phyloP scores from a whole-genome alignment of 805 yeast species.

The Candida namnaoensis region DNA sequence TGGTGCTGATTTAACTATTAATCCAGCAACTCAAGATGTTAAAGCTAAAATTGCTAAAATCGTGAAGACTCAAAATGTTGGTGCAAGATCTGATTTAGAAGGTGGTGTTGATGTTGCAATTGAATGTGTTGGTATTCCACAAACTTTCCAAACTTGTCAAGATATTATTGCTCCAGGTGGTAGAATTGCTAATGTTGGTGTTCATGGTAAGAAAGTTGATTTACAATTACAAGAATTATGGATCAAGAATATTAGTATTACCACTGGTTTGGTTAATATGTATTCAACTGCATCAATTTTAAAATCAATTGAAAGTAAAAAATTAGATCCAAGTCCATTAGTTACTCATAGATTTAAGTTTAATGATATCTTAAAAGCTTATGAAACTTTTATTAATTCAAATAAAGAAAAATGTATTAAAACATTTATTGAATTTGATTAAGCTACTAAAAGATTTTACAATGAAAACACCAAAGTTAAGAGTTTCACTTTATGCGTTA shows the following conservation, averaged over 20 bases:
- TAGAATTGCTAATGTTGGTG: slow-evolving; percentile 58
- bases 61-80: slow-evolving; percentile 14
- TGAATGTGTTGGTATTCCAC: slow-evolving; percentile 59
- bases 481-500: too few species aligned
- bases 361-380: slow-evolving; percentile 48
- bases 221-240: slow-evolving; percentile 34
- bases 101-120: slow-evolving; percentile 53
- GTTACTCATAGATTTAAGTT: slow-evolving; percentile 53
- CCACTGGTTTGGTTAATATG: slow-evolving; percentile 44
- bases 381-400: slow-evolving; percentile 47
- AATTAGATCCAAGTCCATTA: slow-evolving; percentile 38
- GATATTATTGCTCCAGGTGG: slow-evolving; percentile 50
- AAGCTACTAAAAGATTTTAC: too few species aligned
- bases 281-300: slow-evolving; percentile 31
- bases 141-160: slow-evolving; percentile 52
- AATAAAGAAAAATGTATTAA: slow-evolving; percentile 51
- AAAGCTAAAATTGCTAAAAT: slow-evolving; percentile 27
- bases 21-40: slow-evolving; percentile 37
- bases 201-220: slow-evolving; percentile 34
- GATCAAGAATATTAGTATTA: slow-evolving; percentile 33
- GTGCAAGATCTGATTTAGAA: slow-evolving; percentile 21
- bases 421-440: slow-evolving; percentile 17
- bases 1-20: slow-evolving; percentile 52
- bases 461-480: too few species aligned
- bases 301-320: slow-evolving; percentile 20